Base-by-base conservation (phyloP, 768 basidiomycete genomes). In the Trametes punicea region DNA sequence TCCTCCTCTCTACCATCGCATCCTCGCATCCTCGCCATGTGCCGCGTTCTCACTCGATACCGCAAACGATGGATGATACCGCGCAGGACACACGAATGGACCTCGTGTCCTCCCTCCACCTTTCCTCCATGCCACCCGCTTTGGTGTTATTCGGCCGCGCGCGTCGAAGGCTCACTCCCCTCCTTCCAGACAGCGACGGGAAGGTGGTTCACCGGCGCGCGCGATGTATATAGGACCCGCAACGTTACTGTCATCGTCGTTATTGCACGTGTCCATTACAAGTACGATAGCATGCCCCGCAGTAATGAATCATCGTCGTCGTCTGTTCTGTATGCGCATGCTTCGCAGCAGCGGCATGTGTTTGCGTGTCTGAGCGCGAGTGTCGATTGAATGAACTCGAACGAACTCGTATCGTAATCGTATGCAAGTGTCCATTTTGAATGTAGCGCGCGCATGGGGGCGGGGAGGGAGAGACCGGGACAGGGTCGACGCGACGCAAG, bases 11-110 rank as follows among this genome's bases (percentile, higher is more conserved):
- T 3, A 36, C 13, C 42, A 39, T 40, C 36, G 45, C 56, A 50
- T 34, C 36, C 39, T 56, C 46, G 39, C 55, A 56, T 55, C 30
- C 29, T 21, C 46, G 4, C 33, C 20, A n/a, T n/a, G n/a, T n/a
- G n/a, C n/a, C 34, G 16, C 46, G 15, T 25, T 13, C 36, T 13
- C 18, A 21, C 23, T 18, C 36, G 34, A n/a, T 18, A 23, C 29
- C 23, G 36, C 49, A 51, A 31, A 46, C 51, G 57, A 54, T 59
- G 57, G 57, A 59, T 59, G 57, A 54, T 48, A 44, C 41, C 51
- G 51, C 57, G 51, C 57, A 38, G 51, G 51, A 54, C 30, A 20
- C n/a, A n/a, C 50, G 40, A 27, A 30, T 30, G 50, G 36, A 38
- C 48, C 25, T 25, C 10, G 3, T 23, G 7, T 33, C 25, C 26